Evolutionary conservation across 768 basidiomycete genomes (phyloP), one percentile per base, ranked within the genome.

Genomic region (Suillus brevipes): DNA sequence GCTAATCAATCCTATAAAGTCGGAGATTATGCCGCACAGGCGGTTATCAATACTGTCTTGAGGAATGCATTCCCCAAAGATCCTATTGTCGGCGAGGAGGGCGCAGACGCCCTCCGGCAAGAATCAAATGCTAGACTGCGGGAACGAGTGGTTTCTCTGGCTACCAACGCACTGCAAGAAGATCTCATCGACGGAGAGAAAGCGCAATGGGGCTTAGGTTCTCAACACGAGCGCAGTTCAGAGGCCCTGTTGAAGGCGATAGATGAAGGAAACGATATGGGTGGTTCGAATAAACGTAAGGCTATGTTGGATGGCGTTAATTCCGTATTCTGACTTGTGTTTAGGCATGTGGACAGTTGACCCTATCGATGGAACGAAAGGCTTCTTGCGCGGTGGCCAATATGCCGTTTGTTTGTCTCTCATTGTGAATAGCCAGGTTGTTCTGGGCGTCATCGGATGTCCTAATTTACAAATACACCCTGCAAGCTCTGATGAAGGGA

Each of bases 11-110:
- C 16, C 61, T 13, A 31, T 70, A 4, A 69, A 96, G 95, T 97
- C 25, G 97, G 91, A 43, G 97, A 99, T 78, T 95, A 90, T 76
- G 86, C 96, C 4, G 93, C 96, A 0, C 97, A 99, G 73, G 94
- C 96, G 0, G 87, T 99, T 49, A 89, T 99, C 70, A 91, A 90
- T 65, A 83, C 89, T 9, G 90, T 98, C 72, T 85, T 99, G 42
- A 74, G 77, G 18, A 79, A 80, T 14, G 87, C 89, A 0, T 99
- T 97, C 78, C 97, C 96, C 0, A 70, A 82, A 0, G 95, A 98
- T 77, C 85, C 85, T 10, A 93, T 99, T 72, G 89, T 99, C 45
- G 97, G 96, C 38, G 97, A 99, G 77, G 97, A 99, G 77, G 94
- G 97, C 74, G 89, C 97, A 0, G 81, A 86, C 0, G 92, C 94